phyloP scores from a whole-genome alignment of 164 flowering plant species.

The Pachysandra terminalis region DNA sequence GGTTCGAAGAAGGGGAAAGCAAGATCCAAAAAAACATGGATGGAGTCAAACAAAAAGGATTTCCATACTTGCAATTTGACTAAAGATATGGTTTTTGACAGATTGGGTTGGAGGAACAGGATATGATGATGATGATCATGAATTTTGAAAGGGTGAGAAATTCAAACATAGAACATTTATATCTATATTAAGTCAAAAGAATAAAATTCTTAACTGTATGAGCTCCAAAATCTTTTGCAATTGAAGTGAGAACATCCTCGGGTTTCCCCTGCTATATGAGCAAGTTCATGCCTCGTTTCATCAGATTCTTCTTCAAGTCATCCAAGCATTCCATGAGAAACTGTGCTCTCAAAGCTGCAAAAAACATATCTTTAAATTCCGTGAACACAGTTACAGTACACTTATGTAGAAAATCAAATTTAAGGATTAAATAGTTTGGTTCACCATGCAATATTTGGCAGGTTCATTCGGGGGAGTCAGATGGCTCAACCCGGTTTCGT shows the following conservation, averaged over 20 bases:
- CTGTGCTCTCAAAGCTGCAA: constrained; percentile 74
- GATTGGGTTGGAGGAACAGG: no score
- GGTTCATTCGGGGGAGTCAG: no score
- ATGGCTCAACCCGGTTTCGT: no score
- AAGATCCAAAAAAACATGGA: no score
- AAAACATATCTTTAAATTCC: not conserved
- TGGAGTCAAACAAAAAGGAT: no score
- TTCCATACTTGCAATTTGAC: no score
- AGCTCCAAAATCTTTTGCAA: constrained; percentile 64
- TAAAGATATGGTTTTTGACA: no score
- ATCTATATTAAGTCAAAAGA: not conserved
- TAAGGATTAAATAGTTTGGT: no score
- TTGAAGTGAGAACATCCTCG: constrained; percentile 70
- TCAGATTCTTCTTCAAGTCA: constrained; percentile 75
- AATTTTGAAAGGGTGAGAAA: no score
- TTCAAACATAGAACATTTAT: not conserved
- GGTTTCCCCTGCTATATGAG: constrained; percentile 80
- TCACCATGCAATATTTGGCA: no score
- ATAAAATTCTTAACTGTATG: constrained; percentile 59
- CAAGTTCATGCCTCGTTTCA: constrained; percentile 67
- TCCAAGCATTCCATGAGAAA: constrained; percentile 73
- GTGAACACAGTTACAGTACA: not conserved
- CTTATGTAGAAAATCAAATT: not conserved
- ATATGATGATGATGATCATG: no score
- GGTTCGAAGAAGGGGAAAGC: no score